Percentiles rank a stretch among this genome's conserved stretches.
Conservation (phyloP, 768 basidiomycete species). For the Gloeostereum incarnatum region DNA sequence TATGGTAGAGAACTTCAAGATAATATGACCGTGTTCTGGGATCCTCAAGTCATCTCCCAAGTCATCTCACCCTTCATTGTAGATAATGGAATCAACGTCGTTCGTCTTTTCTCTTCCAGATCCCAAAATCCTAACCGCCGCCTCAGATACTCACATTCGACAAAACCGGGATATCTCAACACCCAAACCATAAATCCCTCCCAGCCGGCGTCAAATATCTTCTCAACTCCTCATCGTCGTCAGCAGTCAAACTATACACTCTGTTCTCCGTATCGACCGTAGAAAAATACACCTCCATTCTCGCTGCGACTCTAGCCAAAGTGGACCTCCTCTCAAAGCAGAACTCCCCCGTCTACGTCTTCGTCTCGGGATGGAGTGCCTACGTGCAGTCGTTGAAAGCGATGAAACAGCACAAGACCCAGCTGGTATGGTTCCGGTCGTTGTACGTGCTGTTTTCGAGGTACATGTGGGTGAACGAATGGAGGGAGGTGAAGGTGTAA, state of each 20-base stretch:
- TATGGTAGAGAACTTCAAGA: conserved; percentile 54
- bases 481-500: conserved; percentile 51
- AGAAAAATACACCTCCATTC: conserved; percentile 53
- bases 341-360: conserved; percentile 21
- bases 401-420: conserved; percentile 65
- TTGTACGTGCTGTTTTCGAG: conserved; percentile 74
- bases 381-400: conserved; percentile 54
- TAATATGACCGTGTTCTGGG: conserved; percentile 62
- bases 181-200: conserved; percentile 80
- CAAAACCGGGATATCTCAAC: conserved; percentile 58
- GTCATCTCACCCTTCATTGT: conserved; percentile 51
- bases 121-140: too few species aligned
- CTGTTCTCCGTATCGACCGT: conserved; percentile 48
- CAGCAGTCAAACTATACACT: conserved; percentile 45
- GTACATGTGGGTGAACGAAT: conserved; percentile 93
- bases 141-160: conserved; percentile 89
- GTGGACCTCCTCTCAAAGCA: conserved; percentile 23
- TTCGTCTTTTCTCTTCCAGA: too few species aligned
- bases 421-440: conserved; percentile 88
- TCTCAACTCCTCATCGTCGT: conserved; percentile 16
- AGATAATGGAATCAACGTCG: conserved; percentile 49
- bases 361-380: conserved; percentile 46
- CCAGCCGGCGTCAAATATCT: conserved; percentile 44
- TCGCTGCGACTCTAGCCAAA: conserved; percentile 44
- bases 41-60: conserved; percentile 43